Conservation (phyloP, 140 eudicot genomes). For the Flaveria floridana region DNA sequence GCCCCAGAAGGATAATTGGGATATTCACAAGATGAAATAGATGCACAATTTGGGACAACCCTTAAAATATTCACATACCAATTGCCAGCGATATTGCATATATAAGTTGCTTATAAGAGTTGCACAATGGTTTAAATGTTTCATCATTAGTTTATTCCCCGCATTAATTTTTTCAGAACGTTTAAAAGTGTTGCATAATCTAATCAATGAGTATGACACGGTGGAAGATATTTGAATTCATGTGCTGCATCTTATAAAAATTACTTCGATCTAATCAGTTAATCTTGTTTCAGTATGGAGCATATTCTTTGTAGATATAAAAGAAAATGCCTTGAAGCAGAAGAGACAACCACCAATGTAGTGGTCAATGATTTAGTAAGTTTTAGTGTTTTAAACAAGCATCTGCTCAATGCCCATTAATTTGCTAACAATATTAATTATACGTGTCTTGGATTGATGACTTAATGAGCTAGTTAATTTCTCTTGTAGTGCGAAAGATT, state of each 20-base stretch:
- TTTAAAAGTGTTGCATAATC: not conserved
- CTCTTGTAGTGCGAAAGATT: slow-evolving; percentile 13
- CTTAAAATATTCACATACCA: not conserved
- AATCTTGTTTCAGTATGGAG: slow-evolving; percentile 27
- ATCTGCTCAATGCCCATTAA: not conserved
- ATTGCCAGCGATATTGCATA: not conserved
- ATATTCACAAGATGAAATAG: not conserved
- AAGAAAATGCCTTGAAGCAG: slow-evolving; percentile 25
- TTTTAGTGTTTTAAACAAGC: not conserved
- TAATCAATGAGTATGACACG: not conserved
- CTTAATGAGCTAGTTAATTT: slow-evolving; percentile 4
- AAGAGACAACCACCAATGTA: not conserved
- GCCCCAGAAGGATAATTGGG: not conserved
- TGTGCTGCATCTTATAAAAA: not conserved
- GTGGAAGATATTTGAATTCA: not conserved
- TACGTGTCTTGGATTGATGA: not conserved
- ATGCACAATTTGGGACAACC: not conserved
- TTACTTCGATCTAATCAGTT: not conserved
- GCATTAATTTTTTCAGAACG: no score
- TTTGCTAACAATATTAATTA: not conserved
- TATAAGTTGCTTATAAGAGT: not conserved
- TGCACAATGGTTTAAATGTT: not conserved
- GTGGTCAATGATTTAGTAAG: slow-evolving; percentile 24
- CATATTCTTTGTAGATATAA: slow-evolving; percentile 24
- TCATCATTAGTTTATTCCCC: not conserved